Evolutionary conservation across 1,284 basidiomycete species (phyloP), one percentile per base, ranked within the genome.

Genomic region (Mycosarcoma mackinlayi): DNA sequence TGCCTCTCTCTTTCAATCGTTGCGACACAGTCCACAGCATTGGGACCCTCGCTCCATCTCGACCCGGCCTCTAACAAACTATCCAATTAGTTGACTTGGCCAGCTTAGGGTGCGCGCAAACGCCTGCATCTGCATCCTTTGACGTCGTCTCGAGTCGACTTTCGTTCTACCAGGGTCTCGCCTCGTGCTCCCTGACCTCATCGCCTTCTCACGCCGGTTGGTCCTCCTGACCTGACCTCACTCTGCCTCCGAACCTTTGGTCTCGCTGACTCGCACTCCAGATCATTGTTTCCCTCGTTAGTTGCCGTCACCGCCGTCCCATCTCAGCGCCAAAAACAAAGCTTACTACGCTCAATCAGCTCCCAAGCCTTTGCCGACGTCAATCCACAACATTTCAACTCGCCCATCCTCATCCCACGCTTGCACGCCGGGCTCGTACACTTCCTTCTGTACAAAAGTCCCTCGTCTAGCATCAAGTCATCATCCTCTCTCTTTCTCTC

Each of bases 401-500:
- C n/a, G 9, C 40, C n/a, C 1, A n/a, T 18, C 47, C 24, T 42
- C 24, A 5, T 27, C 28, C 46, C 6, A 7, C 8, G 8, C 37
- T 21, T 7, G 37, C 14, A 39, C 13, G n/a, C n/a, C n/a, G n/a
- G n/a, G n/a, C n/a, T n/a, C n/a, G n/a, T n/a, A n/a, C 21, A 9
- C 38, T 41, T 23, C 10, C 39, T 33, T 54, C n/a, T 58, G 61
- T 64, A 64, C 61, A 64, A 64, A 58, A 64, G 34, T 57, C 35
- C 49, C 35, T 53, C 50, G 39, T 44, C 13, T 50, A 25, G n/a
- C 34, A 49, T 34, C 23, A 30, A 37, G 4, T 21, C 38, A 1
- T 28, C 37, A 24, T 24, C 31, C 24, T 6, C 16, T 35, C 21
- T 34, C 24, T 47, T 40, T 3, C n/a, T 18, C n/a, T 33, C 28